These are phyloP conservation scores for Diaporthe ilicicola DNA, from an alignment of 2,329 filamentous ascomycete species.

Conservation along the genomic window DNA sequence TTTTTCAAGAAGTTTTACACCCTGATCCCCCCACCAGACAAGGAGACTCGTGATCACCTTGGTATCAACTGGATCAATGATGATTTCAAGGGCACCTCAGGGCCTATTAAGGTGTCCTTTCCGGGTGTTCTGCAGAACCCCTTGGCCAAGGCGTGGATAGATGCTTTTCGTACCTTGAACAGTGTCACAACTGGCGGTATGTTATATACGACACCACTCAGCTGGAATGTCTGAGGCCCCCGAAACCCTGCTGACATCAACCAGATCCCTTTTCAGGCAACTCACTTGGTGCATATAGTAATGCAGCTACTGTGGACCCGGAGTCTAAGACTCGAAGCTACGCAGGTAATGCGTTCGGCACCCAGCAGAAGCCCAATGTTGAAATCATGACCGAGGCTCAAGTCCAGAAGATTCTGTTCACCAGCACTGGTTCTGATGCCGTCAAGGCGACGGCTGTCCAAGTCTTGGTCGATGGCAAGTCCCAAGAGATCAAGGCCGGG, in stretches of 20 bases:
- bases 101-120: conserved; percentile 4
- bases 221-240: conserved; percentile 1
- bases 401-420: not conserved
- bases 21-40: not conserved
- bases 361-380: not conserved
- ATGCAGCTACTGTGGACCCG: not conserved
- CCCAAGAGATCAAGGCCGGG: not conserved
- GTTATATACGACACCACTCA: not conserved
- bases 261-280: not conserved
- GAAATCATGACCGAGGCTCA: not conserved
- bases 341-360: not conserved
- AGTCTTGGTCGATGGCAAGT: not conserved
- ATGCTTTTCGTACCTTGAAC: not conserved
- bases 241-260: not conserved
- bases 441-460: not conserved
- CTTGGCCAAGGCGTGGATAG: conserved; percentile 10
- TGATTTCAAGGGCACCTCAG: not conserved
- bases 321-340: conserved; percentile 11
- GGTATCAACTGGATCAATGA: conserved; percentile 2
- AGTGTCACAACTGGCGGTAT: not conserved
- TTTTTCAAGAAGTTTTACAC: conserved; percentile 16
- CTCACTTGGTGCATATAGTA: not conserved
- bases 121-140: conserved; percentile 2
- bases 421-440: no score
- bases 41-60: not conserved